A percentile compares a stretch with the other conserved stretches of the same genome.
Conservation (phyloP, 164 flowering plant species). For the Sedum album region DNA sequence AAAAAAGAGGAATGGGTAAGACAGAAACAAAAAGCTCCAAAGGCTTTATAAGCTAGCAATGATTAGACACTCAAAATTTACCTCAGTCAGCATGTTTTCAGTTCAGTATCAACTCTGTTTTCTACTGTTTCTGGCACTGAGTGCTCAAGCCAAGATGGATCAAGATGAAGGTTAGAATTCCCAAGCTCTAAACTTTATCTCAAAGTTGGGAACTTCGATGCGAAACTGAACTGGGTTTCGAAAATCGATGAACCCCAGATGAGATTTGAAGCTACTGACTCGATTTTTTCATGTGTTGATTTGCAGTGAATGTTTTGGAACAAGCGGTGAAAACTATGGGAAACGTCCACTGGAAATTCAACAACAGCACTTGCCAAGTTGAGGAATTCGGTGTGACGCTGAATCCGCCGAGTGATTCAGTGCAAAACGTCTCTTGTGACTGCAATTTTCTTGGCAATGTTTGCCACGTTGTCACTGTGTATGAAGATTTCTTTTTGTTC, state of each 20-base stretch:
- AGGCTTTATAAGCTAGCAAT: background rate
- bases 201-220: slow-evolving; percentile 1
- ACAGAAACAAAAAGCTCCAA: background rate
- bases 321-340: background rate
- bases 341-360: slow-evolving; percentile 1
- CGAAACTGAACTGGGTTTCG: background rate
- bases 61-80: background rate
- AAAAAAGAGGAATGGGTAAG: background rate
- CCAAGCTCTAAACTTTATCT: slow-evolving; percentile 6
- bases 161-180: slow-evolving; percentile 27
- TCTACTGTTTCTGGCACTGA: slow-evolving; percentile 13
- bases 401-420: background rate
- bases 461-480: slow-evolving; percentile 7
- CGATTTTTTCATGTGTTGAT: background rate
- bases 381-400: background rate
- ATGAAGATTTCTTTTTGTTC: background rate
- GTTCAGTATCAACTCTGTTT: background rate
- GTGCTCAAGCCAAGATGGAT: slow-evolving; percentile 15
- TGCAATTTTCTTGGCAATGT: slow-evolving; percentile 6
- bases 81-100: background rate
- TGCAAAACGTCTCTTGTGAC: background rate
- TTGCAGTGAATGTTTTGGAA: background rate
- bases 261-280: background rate
- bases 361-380: background rate
- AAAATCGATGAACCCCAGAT: background rate